Percentiles rank a stretch among this genome's conserved stretches.
phyloP scores from a whole-genome alignment of 2,329 filamentous ascomycete genomes.

The Biscogniauxia marginata region DNA sequence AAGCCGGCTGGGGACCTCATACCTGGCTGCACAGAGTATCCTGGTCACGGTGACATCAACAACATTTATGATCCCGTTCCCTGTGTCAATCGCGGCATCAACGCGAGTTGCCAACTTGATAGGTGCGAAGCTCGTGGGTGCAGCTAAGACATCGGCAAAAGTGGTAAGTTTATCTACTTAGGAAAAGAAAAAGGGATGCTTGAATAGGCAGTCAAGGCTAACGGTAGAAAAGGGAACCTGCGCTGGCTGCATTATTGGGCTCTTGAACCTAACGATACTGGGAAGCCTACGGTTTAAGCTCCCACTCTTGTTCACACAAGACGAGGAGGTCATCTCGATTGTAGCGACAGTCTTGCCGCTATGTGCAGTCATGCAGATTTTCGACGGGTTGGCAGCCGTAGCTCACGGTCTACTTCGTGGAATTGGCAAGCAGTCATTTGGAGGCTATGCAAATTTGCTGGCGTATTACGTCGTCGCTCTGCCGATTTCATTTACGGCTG shows the following conservation, averaged over 20 bases:
- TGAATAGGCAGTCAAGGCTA: constrained; percentile 1
- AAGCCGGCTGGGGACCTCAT: constrained; percentile 74
- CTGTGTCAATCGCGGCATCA: constrained; percentile 81
- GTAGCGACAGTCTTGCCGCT: constrained; percentile 73
- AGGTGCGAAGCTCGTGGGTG: constrained; percentile 76
- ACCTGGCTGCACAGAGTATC: constrained; percentile 85
- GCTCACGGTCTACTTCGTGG: constrained; percentile 85
- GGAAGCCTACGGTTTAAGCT: constrained; percentile 68
- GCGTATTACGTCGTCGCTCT: constrained; percentile 85
- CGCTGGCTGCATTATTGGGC: constrained; percentile 67
- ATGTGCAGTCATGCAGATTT: constrained; percentile 85
- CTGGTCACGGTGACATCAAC: constrained; percentile 75
- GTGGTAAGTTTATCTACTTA: constrained; percentile 51
- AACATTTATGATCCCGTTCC: constrained; percentile 90
- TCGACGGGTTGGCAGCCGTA: constrained; percentile 76
- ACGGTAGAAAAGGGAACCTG: constrained; percentile 51
- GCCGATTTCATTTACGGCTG: constrained; percentile 76
- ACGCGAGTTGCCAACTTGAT: constrained; percentile 92
- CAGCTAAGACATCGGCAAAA: constrained; percentile 76
- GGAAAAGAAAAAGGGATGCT: not conserved
- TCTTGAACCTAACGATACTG: constrained; percentile 74
- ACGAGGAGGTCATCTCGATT: constrained; percentile 65
- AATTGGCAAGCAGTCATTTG: constrained; percentile 83
- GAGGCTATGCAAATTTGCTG: constrained; percentile 83
- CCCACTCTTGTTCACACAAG: constrained; percentile 74